Evolutionary conservation across 164 flowering plant species (phyloP).

Genomic region (Berberis vulgaris): DNA sequence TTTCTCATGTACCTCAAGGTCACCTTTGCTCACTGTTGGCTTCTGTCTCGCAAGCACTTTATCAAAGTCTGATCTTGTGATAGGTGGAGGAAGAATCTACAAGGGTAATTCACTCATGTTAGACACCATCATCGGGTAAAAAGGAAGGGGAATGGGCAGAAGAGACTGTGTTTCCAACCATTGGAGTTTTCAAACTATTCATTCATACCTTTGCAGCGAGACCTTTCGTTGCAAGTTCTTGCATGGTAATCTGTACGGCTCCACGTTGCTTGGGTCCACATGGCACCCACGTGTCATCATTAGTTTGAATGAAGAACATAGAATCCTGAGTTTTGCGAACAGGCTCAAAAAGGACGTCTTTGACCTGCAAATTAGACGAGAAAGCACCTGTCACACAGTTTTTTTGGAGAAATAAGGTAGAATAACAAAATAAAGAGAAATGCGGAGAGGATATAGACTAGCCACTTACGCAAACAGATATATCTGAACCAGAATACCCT

Average conservation of each 20-base stretch:
- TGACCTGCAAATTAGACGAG: constrained; percentile 48
- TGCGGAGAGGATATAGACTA: neutral
- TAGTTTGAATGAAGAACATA: constrained; percentile 61
- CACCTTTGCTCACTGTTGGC: constrained; percentile 95
- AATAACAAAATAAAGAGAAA: neutral
- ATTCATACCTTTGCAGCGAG: constrained; percentile 68
- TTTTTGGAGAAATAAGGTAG: neutral
- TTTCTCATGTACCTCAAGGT: constrained; percentile 79
- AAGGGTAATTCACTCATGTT: neutral
- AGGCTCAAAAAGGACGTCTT: constrained; percentile 23
- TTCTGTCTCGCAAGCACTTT: constrained; percentile 91
- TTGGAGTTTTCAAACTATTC: neutral
- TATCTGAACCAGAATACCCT: constrained; percentile 95
- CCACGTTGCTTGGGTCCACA: constrained; percentile 94
- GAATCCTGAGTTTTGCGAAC: constrained; percentile 97
- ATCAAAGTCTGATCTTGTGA: constrained; percentile 72
- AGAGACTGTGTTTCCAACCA: neutral
- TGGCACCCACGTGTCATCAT: constrained; percentile 71
- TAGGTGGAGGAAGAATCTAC: constrained; percentile 93
- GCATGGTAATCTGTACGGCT: constrained; percentile 63
- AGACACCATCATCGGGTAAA: neutral
- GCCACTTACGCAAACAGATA: constrained; percentile 85
- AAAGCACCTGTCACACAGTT: neutral
- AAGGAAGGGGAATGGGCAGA: neutral
- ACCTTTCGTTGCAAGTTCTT: constrained; percentile 27